Conservation (phyloP, 768 basidiomycete genomes). For the Favolaschia claudopus region DNA sequence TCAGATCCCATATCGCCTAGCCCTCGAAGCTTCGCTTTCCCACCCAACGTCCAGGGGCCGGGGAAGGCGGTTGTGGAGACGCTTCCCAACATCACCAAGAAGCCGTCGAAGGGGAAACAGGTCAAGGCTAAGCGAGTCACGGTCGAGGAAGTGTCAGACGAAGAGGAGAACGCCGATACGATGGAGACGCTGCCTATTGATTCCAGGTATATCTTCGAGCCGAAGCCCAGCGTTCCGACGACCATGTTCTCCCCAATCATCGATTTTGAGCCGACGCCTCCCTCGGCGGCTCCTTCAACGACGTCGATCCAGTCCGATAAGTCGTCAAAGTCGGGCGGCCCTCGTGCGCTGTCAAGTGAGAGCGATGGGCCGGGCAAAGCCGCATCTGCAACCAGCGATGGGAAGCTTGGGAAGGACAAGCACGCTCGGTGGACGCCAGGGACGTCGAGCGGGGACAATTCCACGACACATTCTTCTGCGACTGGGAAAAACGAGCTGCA, state of each 20-base stretch:
- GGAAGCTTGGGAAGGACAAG: slow-evolving; percentile 11
- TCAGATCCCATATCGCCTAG: slow-evolving; percentile 40
- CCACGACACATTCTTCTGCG: background rate
- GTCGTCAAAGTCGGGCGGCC: background rate
- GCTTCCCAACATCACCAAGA: slow-evolving; percentile 24
- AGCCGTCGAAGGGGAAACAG: slow-evolving; percentile 33
- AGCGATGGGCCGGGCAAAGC: too few relatives aligned
- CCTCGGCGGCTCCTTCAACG: background rate
- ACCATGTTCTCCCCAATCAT: slow-evolving; percentile 48
- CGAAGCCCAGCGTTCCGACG: slow-evolving; percentile 49
- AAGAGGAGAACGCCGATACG: slow-evolving; percentile 41
- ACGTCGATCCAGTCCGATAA: background rate
- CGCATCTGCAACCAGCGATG: background rate
- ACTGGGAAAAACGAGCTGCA: background rate
- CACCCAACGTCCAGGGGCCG: slow-evolving; percentile 8
- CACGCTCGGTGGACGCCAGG: slow-evolving; percentile 20
- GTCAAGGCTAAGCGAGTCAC: slow-evolving; percentile 45
- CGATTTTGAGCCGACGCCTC: slow-evolving; percentile 21
- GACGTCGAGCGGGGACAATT: background rate
- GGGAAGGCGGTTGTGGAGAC: slow-evolving; percentile 13
- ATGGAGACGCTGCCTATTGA: slow-evolving; percentile 44
- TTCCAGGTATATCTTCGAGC: slow-evolving; percentile 45
- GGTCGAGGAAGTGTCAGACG: slow-evolving; percentile 55
- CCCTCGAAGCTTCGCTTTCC: slow-evolving; percentile 28
- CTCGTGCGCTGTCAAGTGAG: background rate